A percentile compares a stretch with the other conserved stretches of the same genome.
Conservation (phyloP, 2,329 filamentous ascomycete species). For the Lachnellula suecica region DNA sequence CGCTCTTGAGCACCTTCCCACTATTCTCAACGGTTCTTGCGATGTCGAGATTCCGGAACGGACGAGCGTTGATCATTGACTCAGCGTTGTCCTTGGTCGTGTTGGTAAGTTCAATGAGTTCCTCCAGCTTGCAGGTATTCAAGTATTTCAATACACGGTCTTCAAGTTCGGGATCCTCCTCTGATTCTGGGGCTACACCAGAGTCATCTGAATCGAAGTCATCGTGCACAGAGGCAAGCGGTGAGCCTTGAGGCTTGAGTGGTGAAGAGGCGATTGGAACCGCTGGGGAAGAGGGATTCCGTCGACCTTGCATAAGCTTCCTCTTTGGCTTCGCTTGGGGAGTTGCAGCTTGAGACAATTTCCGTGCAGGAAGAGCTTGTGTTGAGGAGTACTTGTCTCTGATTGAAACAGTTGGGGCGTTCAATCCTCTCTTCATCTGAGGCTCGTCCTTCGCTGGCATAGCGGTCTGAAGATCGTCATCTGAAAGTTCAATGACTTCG, state of each 20-base stretch:
- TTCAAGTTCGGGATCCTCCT: constrained; percentile 45
- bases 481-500: constrained; percentile 26
- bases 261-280: constrained; percentile 20
- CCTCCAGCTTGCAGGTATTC: constrained; percentile 73
- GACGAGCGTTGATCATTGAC: constrained; percentile 69
- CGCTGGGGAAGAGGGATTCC: constrained; percentile 26
- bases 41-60: constrained; percentile 66
- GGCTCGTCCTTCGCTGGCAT: constrained; percentile 37
- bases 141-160: constrained; percentile 72
- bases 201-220: constrained; percentile 33
- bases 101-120: constrained; percentile 79
- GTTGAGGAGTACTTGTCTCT: constrained; percentile 57
- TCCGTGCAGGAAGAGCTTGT: constrained; percentile 35
- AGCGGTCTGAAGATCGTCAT: constrained; percentile 34
- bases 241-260: constrained; percentile 18
- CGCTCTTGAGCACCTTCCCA: constrained; percentile 45
- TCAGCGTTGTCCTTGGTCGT: constrained; percentile 69
- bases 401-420: constrained; percentile 53
- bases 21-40: constrained; percentile 64
- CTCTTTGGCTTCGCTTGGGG: constrained; percentile 31
- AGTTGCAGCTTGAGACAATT: constrained; percentile 14
- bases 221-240: constrained; percentile 12
- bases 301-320: constrained; percentile 33
- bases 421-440: constrained; percentile 53
- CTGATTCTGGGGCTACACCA: constrained; percentile 28